phyloP scores from a whole-genome alignment of 306 rosid genomes.

The Styphnolobium japonicum region DNA sequence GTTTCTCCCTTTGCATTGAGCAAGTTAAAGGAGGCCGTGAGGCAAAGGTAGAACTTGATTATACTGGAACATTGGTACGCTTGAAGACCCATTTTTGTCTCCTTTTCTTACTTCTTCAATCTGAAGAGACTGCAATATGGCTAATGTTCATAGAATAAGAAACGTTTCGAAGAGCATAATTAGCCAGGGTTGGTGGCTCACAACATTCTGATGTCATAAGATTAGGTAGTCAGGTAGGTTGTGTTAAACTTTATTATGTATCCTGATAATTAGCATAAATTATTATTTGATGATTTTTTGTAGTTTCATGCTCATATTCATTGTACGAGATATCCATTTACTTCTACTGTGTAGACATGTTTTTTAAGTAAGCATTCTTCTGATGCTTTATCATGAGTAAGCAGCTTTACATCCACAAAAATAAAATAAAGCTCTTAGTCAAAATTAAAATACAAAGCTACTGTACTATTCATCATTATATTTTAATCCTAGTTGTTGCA shows the following conservation, averaged over 20 bases:
- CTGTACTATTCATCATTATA: too few relatives aligned
- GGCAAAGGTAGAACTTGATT: neutral
- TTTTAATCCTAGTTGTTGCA: too few relatives aligned
- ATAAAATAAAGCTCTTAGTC: too few relatives aligned
- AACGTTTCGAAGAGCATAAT: neutral
- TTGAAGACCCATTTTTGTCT: neutral
- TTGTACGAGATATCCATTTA: neutral
- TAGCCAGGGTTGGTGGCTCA: neutral
- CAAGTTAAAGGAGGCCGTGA: neutral
- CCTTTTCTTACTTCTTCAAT: neutral
- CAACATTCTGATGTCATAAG: constrained; percentile 12
- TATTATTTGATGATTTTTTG: neutral
- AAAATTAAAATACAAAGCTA: too few relatives aligned
- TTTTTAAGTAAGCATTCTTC: neutral
- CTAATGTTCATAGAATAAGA: neutral
- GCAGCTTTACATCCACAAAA: too few relatives aligned
- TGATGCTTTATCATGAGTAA: neutral
- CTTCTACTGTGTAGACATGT: too few relatives aligned
- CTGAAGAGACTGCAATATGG: neutral
- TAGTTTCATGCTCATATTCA: neutral
- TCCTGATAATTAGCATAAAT: neutral
- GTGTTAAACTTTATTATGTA: neutral
- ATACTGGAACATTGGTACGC: neutral
- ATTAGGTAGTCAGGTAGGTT: constrained; percentile 15
- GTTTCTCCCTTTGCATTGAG: neutral